A percentile compares a stretch with the other conserved stretches of the same genome.
These are phyloP conservation scores for Candida pseudoviswanathii DNA, from an alignment of 1,139 yeast species.

Conservation along the genomic window DNA sequence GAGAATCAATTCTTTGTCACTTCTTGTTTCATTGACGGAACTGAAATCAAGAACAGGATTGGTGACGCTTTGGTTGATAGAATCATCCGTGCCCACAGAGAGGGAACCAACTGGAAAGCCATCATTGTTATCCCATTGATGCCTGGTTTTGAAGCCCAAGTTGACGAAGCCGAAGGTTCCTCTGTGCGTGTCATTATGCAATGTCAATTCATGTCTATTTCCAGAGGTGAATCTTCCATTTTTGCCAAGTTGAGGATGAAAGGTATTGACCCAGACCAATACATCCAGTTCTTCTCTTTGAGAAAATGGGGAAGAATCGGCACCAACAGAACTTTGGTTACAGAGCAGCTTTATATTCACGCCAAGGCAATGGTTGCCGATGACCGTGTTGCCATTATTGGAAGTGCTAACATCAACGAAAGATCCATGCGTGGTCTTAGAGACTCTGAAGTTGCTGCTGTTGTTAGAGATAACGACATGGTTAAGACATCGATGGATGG, in stretches of 20 bases:
- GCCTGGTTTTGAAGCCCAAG: conserved; percentile 97
- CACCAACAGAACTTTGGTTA: conserved; percentile 67
- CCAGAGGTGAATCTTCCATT: conserved; percentile 88
- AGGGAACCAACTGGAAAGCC: conserved; percentile 84
- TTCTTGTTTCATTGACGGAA: conserved; percentile 84
- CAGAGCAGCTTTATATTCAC: conserved; percentile 92
- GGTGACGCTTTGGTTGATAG: conserved; percentile 98
- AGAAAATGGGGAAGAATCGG: conserved; percentile 97
- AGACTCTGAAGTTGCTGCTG: conserved; percentile 92
- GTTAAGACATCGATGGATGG: conserved; percentile 82
- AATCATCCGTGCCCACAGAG: conserved; percentile 81
- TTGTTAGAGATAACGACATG: conserved; percentile 81
- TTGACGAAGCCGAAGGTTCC: conserved; percentile 92
- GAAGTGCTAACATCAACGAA: conserved; percentile 95
- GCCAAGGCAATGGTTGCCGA: conserved; percentile 94
- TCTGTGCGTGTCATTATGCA: conserved; percentile 95
- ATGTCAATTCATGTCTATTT: conserved; percentile 91
- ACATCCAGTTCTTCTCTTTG: conserved; percentile 87
- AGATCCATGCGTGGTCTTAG: conserved; percentile 91
- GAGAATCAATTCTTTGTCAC: conserved; percentile 95
- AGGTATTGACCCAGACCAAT: conserved; percentile 87
- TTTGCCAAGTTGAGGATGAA: conserved; percentile 76
- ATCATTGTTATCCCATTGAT: conserved; percentile 88
- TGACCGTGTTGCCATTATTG: conserved; percentile 89
- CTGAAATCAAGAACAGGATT: conserved; percentile 80